Percentiles rank a stretch among this genome's conserved stretches.
phyloP scores from a whole-genome alignment of 768 basidiomycete genomes.

The Termitomyces bulborhizus region DNA sequence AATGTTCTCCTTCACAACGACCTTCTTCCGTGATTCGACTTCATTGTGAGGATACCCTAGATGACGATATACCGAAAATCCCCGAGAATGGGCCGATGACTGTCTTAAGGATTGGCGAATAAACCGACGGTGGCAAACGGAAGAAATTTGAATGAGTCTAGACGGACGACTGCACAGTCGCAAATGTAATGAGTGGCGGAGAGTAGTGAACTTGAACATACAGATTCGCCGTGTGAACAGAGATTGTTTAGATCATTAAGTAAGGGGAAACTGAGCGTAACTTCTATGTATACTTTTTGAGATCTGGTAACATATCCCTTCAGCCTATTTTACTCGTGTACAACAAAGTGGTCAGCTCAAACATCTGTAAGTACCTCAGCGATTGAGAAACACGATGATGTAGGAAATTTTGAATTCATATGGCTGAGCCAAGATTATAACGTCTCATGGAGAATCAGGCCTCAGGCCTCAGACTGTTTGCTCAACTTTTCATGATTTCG shows the following conservation, averaged over 20 bases:
- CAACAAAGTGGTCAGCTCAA: too few relatives aligned
- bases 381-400: too few relatives aligned
- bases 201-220: slow-evolving; percentile 9
- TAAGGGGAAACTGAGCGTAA: neutral
- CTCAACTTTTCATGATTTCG: too few relatives aligned
- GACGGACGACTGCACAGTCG: slow-evolving; percentile 4
- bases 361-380: too few relatives aligned
- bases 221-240: neutral
- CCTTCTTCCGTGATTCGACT: slow-evolving; percentile 20
- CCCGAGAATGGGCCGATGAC: slow-evolving; percentile 12
- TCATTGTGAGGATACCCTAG: slow-evolving; percentile 8
- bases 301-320: too few relatives aligned
- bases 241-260: neutral
- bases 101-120: neutral
- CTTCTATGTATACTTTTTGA: too few relatives aligned
- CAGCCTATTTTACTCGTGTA: too few relatives aligned
- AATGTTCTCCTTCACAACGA: slow-evolving; percentile 69
- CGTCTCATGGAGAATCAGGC: too few relatives aligned
- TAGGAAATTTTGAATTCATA: too few relatives aligned
- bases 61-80: slow-evolving; percentile 13
- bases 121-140: neutral
- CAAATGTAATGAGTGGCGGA: slow-evolving; percentile 3
- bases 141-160: neutral
- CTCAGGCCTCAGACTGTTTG: too few relatives aligned
- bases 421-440: too few relatives aligned